Evolutionary conservation across 495 filamentous ascomycete species (phyloP), one percentile per base, ranked within the genome.

Genomic region (Chaetomium fimeti): DNA sequence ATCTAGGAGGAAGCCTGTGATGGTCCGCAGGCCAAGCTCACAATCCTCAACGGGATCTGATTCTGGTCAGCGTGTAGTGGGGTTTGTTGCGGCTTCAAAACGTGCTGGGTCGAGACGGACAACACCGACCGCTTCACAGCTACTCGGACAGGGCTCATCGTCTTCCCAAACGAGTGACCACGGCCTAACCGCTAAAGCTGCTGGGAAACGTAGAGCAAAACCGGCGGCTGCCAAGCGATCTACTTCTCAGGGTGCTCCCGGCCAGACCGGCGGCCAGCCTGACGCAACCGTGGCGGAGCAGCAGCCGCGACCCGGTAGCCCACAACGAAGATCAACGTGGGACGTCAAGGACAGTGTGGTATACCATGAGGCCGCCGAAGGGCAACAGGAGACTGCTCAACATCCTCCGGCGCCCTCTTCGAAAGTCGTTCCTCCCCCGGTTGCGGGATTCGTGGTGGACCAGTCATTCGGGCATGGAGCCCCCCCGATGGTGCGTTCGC

Each of bases 1-100:
- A 15, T 74, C 79, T 0, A 73, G 68, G 60, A 69, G 78, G 38
- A 73, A 75, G 58, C 76, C 78, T 0, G 72, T 68, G 13, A 68
- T 79, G 56, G 65, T 72, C 18, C 75, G 79, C 20, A 74, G 76
- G 38, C 66, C 69, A 49, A 79, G 77, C 56, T 80, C 79, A 5
- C 79, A 81, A 61, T 76, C 78, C 9, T 75, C 78, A 0, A 56
- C 67, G 9, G 72, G 68, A 13, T 69, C 73, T 1, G 73, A 76
- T 5, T 49, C 48, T 40, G 65, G 57, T 18, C 57, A 66, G 11
- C 74, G 71, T 28, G 72, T 71, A 13, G 61, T 55, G 18, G n/a
- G 47, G 6, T 52, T 60, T 15, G 47, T 54, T 22, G 52, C 38
- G 13, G 25, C 66, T 27, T 43, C 69, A 15, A 67, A 65, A 29